Conservation (phyloP, 2,329 filamentous ascomycete genomes). For the Pseudocercospora eumusae region DNA sequence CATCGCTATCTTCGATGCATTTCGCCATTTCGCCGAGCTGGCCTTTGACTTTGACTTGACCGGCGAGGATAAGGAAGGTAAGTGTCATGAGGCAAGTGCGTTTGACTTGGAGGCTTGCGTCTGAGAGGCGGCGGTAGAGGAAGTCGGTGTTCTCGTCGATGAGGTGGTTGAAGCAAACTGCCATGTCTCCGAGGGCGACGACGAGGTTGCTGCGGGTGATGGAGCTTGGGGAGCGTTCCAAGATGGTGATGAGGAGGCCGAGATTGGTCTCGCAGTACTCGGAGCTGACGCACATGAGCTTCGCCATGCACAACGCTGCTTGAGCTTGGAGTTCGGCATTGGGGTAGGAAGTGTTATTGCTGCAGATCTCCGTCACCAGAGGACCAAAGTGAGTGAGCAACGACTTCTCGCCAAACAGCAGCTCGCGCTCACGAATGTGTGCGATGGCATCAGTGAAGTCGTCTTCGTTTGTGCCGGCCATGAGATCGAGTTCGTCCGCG, state of each 20-base stretch:
- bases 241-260: slow-evolving; percentile 92
- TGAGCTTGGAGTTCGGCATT: slow-evolving; percentile 90
- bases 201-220: slow-evolving; percentile 95
- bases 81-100: slow-evolving; percentile 97
- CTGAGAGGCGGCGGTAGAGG: slow-evolving; percentile 88
- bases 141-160: slow-evolving; percentile 99
- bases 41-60: slow-evolving; percentile 98
- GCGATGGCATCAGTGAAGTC: slow-evolving; percentile 87
- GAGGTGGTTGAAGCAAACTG: slow-evolving; percentile 97
- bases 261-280: slow-evolving; percentile 96
- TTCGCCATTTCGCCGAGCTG: slow-evolving; percentile 99
- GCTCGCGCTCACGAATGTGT: slow-evolving; percentile 79
- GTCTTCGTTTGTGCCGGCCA: slow-evolving; percentile 92
- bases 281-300: slow-evolving; percentile 96
- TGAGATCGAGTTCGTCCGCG: slow-evolving; percentile 89
- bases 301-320: slow-evolving; percentile 90
- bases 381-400: slow-evolving; percentile 89
- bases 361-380: slow-evolving; percentile 88
- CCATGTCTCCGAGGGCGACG: slow-evolving; percentile 97
- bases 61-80: slow-evolving; percentile 93
- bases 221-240: slow-evolving; percentile 89
- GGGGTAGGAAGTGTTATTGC: slow-evolving; percentile 88
- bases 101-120: slow-evolving; percentile 86
- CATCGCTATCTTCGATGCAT: slow-evolving; percentile 94
- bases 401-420: slow-evolving; percentile 79